A percentile compares a stretch with the other conserved stretches of the same genome.
These are phyloP conservation scores for Coemansia sp. DNA, from an alignment of 192 early-diverging fungal species.

Conservation along the genomic window DNA sequence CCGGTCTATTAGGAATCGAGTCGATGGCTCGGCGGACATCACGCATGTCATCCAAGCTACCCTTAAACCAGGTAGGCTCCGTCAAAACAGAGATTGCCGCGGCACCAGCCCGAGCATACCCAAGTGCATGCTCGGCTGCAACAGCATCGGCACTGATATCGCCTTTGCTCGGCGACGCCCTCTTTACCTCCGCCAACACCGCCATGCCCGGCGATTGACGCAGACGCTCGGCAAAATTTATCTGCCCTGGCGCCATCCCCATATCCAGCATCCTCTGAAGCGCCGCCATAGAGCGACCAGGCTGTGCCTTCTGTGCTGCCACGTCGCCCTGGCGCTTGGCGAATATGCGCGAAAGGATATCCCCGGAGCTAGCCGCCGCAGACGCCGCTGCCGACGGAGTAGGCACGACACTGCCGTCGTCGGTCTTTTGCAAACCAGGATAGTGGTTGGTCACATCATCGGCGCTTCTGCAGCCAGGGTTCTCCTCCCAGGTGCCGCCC, in stretches of 20 bases:
- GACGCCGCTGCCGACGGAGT: conserved; percentile 24
- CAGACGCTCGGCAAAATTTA: conserved; percentile 78
- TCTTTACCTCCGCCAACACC: conserved; percentile 96
- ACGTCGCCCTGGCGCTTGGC: conserved; percentile 80
- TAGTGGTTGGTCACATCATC: conserved; percentile 26
- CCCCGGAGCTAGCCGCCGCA: conserved; percentile 25
- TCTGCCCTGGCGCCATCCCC: conserved; percentile 65
- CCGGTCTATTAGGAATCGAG: conserved; percentile 69
- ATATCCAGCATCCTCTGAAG: conserved; percentile 66
- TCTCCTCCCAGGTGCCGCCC: conserved; percentile 83
- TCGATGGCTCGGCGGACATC: conserved; percentile 75
- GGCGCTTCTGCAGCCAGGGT: conserved; percentile 39
- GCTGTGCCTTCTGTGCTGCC: conserved; percentile 59
- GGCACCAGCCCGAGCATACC: conserved; percentile 87
- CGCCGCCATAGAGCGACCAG: conserved; percentile 70
- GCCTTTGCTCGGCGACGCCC: conserved; percentile 95
- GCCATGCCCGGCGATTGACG: conserved; percentile 53
- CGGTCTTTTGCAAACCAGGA: conserved; percentile 14
- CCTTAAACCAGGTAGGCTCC: conserved; percentile 99
- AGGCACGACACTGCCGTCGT: conserved; percentile 25
- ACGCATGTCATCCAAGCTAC: conserved; percentile 85
- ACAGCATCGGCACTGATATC: conserved; percentile 79
- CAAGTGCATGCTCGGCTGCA: conserved; percentile 81
- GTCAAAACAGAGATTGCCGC: conserved; percentile 96
- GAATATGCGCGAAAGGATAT: conserved; percentile 82